phyloP scores from a whole-genome alignment of 805 yeast genomes.

The Monosporozyma unispora region DNA sequence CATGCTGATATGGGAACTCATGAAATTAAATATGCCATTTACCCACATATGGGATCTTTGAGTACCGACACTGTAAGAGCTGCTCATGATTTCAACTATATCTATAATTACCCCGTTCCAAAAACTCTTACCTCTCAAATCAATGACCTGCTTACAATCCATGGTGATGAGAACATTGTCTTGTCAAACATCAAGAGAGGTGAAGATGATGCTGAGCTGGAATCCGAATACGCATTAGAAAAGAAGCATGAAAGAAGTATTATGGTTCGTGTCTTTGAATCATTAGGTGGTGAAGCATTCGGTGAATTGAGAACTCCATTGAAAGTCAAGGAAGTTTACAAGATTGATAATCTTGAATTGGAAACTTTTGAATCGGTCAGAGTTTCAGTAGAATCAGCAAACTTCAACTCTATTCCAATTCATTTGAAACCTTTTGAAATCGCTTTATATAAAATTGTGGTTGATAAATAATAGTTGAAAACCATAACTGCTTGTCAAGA shows the following conservation, averaged over 20 bases:
- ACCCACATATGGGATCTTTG: conserved; percentile 71
- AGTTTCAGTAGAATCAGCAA: conserved; percentile 26
- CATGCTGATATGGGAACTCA: conserved; percentile 91
- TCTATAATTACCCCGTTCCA: conserved; percentile 19
- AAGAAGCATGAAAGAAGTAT: conserved; percentile 41
- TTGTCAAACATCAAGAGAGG: conserved; percentile 77
- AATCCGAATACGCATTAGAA: conserved; percentile 38
- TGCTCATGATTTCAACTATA: conserved; percentile 73
- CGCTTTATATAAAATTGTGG: conserved; percentile 34
- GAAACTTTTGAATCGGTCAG: conserved; percentile 37
- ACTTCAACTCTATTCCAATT: conserved; percentile 34
- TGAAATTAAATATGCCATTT: conserved; percentile 69
- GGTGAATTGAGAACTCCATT: conserved; percentile 43
- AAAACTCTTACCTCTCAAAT: conserved; percentile 9
- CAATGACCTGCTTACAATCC: conserved; percentile 28
- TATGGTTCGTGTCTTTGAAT: conserved; percentile 72
- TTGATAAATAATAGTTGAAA: neutral
- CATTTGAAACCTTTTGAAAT: conserved; percentile 70
- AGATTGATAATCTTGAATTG: conserved; percentile 50
- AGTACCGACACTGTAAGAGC: conserved; percentile 56
- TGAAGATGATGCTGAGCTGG: conserved; percentile 64
- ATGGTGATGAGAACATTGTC: conserved; percentile 52
- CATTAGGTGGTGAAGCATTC: conserved; percentile 68
- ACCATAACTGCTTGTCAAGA: too few species aligned
- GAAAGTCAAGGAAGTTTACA: conserved; percentile 39